These are phyloP conservation scores for Lepidium aucheri DNA, from an alignment of 345 rosid genomes.

Conservation along the genomic window DNA sequence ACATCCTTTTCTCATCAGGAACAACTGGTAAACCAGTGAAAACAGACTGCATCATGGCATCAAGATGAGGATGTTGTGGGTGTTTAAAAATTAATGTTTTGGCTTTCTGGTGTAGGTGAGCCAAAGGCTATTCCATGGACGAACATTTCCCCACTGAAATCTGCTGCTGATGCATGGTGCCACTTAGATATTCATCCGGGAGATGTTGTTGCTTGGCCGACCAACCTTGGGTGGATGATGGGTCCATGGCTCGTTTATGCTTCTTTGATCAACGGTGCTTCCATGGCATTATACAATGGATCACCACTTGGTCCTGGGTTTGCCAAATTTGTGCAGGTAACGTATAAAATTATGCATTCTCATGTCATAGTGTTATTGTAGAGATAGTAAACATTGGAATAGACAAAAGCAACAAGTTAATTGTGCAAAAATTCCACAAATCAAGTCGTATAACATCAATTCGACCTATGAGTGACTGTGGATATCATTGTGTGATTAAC, in stretches of 20 bases:
- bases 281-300: conserved; percentile 86
- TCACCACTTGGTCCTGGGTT: conserved; percentile 81
- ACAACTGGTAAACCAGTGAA: conserved; percentile 65
- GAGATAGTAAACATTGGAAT: not conserved
- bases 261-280: conserved; percentile 78
- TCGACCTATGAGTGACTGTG: not conserved
- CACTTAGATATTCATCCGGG: conserved; percentile 79
- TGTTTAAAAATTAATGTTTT: conserved; percentile 6
- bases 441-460: not conserved
- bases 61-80: not conserved
- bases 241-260: conserved; percentile 99
- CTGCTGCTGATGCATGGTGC: conserved; percentile 99
- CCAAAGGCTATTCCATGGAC: conserved; percentile 99
- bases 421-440: not conserved
- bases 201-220: conserved; percentile 89
- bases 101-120: conserved; percentile 55
- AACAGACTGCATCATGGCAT: not conserved
- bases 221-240: conserved; percentile 99
- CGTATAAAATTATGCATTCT: not conserved
- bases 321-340: conserved; percentile 94
- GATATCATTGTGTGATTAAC: conserved; percentile 4
- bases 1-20: conserved; percentile 95
- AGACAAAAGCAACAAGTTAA: not conserved
- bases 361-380: not conserved
- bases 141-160: conserved; percentile 57